phyloP scores from a whole-genome alignment of 2,329 filamentous ascomycete species.

The Ilyonectria sp. region DNA sequence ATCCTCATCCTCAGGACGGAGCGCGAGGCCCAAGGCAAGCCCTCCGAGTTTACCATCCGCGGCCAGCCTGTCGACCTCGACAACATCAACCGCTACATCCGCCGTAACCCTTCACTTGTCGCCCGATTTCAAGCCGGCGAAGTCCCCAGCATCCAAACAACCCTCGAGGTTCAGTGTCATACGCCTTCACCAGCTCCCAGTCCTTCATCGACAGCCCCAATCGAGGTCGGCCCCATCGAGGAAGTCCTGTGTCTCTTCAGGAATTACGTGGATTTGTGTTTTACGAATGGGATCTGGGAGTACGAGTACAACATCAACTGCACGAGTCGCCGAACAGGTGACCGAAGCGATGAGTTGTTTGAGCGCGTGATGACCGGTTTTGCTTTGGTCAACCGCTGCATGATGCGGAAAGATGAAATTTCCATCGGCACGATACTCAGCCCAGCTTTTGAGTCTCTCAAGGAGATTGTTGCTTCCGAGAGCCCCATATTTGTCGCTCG shows the following conservation, averaged over 20 bases:
- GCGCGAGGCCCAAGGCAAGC: constrained; percentile 52
- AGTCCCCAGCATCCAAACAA: constrained; percentile 50
- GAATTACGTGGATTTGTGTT: constrained; percentile 50
- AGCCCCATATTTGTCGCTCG: constrained; percentile 53
- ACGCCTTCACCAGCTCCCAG: constrained; percentile 48
- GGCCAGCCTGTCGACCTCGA: constrained; percentile 57
- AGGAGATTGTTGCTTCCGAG: constrained; percentile 51
- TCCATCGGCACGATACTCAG: constrained; percentile 50
- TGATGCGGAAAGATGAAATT: constrained; percentile 52
- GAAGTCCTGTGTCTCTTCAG: constrained; percentile 48
- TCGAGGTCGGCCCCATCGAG: constrained; percentile 46
- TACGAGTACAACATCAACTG: constrained; percentile 52
- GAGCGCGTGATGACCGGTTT: constrained; percentile 54
- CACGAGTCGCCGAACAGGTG: constrained; percentile 39
- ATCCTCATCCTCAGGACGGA: constrained; percentile 57
- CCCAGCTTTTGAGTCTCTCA: constrained; percentile 54
- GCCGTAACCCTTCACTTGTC: constrained; percentile 55
- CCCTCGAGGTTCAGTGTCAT: constrained; percentile 51
- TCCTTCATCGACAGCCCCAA: constrained; percentile 39
- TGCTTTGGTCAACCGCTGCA: constrained; percentile 52
- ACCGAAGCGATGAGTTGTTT: constrained; percentile 54
- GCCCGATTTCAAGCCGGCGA: constrained; percentile 51
- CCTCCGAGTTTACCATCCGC: constrained; percentile 56
- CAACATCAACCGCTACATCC: constrained; percentile 58
- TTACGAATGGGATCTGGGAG: constrained; percentile 48